Percentiles rank a stretch among this genome's conserved stretches.
Evolutionary conservation across 2,329 filamentous ascomycete species (phyloP).

Genomic region (Byssochlamys sp.): DNA sequence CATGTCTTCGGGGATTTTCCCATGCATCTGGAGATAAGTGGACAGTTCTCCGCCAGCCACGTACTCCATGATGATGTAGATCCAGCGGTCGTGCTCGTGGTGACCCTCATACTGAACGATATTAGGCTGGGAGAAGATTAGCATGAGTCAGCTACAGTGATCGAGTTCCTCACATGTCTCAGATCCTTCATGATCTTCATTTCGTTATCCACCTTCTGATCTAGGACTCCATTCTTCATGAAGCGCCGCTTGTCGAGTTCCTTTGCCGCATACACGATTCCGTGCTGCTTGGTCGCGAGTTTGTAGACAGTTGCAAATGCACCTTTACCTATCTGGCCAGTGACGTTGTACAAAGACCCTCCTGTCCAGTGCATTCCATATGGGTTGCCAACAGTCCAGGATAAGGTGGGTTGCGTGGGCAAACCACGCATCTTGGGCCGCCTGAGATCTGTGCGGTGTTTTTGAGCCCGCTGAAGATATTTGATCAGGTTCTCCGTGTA

Average conservation of each 20-base stretch:
- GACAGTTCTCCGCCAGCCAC: conserved; percentile 75
- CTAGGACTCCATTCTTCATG: conserved; percentile 81
- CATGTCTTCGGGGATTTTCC: conserved; percentile 55
- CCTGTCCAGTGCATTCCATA: conserved; percentile 71
- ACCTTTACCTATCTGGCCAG: conserved; percentile 75
- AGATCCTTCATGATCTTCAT: conserved; percentile 89
- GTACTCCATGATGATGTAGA: conserved; percentile 97
- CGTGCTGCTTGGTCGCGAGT: conserved; percentile 74
- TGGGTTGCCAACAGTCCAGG: conserved; percentile 32
- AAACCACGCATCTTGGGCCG: conserved; percentile 16
- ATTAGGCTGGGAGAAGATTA: conserved; percentile 50
- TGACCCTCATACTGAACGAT: conserved; percentile 89
- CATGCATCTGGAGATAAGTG: conserved; percentile 54
- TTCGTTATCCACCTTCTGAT: conserved; percentile 90
- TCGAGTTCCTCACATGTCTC: conserved; percentile 56
- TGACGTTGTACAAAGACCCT: conserved; percentile 72
- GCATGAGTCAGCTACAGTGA: conserved; percentile 4
- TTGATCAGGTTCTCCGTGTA: conserved; percentile 61
- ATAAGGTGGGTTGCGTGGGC: conserved; percentile 17
- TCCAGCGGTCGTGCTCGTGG: conserved; percentile 65
- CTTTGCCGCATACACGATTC: conserved; percentile 78
- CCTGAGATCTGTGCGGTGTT: conserved; percentile 12
- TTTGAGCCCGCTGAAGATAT: conserved; percentile 47
- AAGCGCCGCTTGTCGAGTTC: conserved; percentile 88
- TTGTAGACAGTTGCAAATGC: conserved; percentile 92